Evolutionary conservation across 257 asterid genomes (phyloP), one percentile per base, ranked within the genome.

Genomic region (Solanum sitiens): DNA sequence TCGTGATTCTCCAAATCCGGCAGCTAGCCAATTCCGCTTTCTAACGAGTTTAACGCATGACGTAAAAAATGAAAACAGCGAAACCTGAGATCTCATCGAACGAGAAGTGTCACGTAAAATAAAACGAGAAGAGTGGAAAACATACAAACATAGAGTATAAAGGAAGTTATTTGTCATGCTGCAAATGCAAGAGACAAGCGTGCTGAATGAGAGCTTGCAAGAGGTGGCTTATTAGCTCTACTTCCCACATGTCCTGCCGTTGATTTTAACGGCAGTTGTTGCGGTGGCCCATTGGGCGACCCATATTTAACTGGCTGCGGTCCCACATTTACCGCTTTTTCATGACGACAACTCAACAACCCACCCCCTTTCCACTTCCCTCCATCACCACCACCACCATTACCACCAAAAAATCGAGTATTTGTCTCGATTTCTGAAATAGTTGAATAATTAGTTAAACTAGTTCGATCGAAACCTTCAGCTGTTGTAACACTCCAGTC

Each of bases 401-500:
- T 11, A 12, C 35, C 84, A 0, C 68, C 88, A 7, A 88, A 47
- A 67, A 88, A 87, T 83, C 93, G 88, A 33, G 86, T 7, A 21
- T 88, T 79, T n/a, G 91, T 90, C 16, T 92, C 95, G 4, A 91
- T 80, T 35, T 95, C 96, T 0, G 98, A 93, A 2, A 94, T 86
- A 8, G 88, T 56, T 11, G 97, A 94, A 90, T 92, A 93, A 86
- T 92, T 94, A 5, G 95, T 87, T 13, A 94, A 86, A 84, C 98
- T 94, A 37, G 93, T 94, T 85, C 88, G 84, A 85, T 95, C 98
- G 88, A 89, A 93, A 1, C 98, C 98, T 89, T 94, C 98, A 15
- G 98, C 99, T 6, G 99, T 96, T 13, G 98, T 93, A 5, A 96
- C 99, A 86, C 98, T 95, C 99, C 99, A 96, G 88, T 93, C 98